A percentile compares a stretch with the other conserved stretches of the same genome.
Evolutionary conservation across 495 filamentous ascomycete species (phyloP).

Genomic region (Aspergillus ellipticus): DNA sequence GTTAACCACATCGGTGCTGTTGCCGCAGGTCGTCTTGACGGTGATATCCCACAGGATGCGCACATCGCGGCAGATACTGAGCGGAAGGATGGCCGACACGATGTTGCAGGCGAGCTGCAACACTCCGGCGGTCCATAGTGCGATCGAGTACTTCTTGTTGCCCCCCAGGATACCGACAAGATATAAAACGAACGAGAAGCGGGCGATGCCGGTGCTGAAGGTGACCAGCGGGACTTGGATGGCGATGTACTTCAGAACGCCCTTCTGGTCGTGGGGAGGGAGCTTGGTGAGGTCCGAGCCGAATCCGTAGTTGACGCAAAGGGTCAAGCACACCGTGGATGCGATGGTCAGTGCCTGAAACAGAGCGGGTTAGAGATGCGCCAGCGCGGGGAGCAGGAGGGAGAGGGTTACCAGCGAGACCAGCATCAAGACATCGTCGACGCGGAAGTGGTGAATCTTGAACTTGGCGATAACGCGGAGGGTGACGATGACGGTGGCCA

Average conservation of each 20-base stretch:
- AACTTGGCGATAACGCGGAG: slow-evolving; percentile 34
- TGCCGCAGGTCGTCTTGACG: slow-evolving; percentile 25
- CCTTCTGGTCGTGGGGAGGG: slow-evolving; percentile 4
- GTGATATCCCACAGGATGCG: slow-evolving; percentile 24
- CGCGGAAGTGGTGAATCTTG: slow-evolving; percentile 30
- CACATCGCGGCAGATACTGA: slow-evolving; percentile 30
- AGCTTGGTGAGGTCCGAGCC: slow-evolving; percentile 21
- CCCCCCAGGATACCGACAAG: slow-evolving; percentile 28
- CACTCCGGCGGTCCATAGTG: slow-evolving; percentile 24
- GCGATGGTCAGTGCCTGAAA: slow-evolving; percentile 25
- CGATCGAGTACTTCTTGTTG: slow-evolving; percentile 24
- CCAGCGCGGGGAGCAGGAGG: neutral
- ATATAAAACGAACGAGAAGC: slow-evolving; percentile 32
- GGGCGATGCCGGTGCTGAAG: slow-evolving; percentile 32
- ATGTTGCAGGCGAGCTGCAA: slow-evolving; percentile 29
- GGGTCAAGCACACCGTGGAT: slow-evolving; percentile 24
- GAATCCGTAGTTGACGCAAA: slow-evolving; percentile 29
- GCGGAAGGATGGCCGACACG: slow-evolving; percentile 26
- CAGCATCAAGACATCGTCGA: slow-evolving; percentile 39
- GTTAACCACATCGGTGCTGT: slow-evolving; percentile 20
- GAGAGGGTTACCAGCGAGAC: slow-evolving; percentile 24
- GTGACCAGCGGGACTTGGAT: slow-evolving; percentile 33
- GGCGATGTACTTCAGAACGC: slow-evolving; percentile 29
- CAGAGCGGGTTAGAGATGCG: neutral
- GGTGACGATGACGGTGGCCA: slow-evolving; percentile 32